Base-by-base conservation (phyloP, 192 early-diverging fungal species). In the Backusella australiensis region DNA sequence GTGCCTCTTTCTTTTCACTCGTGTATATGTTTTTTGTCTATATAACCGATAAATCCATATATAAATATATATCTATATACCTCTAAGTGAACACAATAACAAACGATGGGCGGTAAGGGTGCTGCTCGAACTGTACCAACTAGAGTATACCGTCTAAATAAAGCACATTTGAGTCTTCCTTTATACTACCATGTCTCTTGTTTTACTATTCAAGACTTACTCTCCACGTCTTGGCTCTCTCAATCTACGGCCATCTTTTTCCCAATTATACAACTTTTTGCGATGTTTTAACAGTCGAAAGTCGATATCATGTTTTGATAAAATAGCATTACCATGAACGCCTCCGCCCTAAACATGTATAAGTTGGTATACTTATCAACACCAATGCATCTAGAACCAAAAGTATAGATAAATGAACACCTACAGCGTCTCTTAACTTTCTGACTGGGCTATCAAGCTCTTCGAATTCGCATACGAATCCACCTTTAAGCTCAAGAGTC, bases 241-340 rank as follows among this genome's bases (percentile, higher is more conserved):
- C 44, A 91, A 75, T 36, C 78, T 77, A 17, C 72, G 68, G 7
- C 92, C 92, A 71, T 91, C 87, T 23, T 76, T 77, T 6, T 90
- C 86, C 93, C 93, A 95, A 76, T 93, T 84, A 68, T 86, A 91
- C 7, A 90, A 86, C 79, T 92, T 90, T 78, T 91, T 84, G 32
- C 84, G 78, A 82, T 93, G 93, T 65, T 89, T 85, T 44, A 95
- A 44, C 7, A 89, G 87, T 15, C 90, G 80, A 66, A 90, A 87
- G 2, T 76, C 72, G 79, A 95, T 82, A 63, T 89, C 88, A 81
- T 87, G 88, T 72, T 85, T 89, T 1, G 91, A 89, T 63, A 89
- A 85, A 17, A 95, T 89, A 1, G 92, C 93, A 76, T 95, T 95
- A 15, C 91, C 93, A 75, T 95, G 93, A 9, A 93, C 77, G 2